Evolutionary conservation across 1,284 basidiomycete genomes (phyloP), one percentile per base, ranked within the genome.

Genomic region (Anthracocystis panici-leucophaei): DNA sequence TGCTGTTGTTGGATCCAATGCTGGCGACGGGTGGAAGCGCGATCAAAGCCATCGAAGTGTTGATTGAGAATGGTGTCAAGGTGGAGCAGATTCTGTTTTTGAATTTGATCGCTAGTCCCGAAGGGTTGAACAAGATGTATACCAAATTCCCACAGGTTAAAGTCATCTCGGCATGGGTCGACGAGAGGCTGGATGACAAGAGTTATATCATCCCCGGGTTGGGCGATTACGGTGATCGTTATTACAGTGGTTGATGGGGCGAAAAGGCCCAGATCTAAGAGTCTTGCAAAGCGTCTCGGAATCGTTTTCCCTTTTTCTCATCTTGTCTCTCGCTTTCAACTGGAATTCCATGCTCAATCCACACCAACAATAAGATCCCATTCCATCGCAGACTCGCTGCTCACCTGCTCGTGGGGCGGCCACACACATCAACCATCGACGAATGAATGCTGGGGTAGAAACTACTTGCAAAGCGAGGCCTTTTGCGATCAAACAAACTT

Each of bases 1-100:
- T 96, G 52, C 90, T 99, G 38, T 89, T 99, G 16, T 90, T 99
- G 16, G 96, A 99, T 85, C 96, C 96, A 1, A 99, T 99, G 96
- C 91, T 99, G 44, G 83, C 96, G 0, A 99, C 96, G 0, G 96
- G 96, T 35, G 96, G 97, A 46, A 97, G 95, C 18, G 97, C 95
- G 3, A 95, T 97, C 87, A 97, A 98, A 86, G 96, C 96, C 0
- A 93, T 98, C 56, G 94, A 98, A 85, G 93, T 98, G 9, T 88
- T 99, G 21, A 90, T 92, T 85, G 92, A 94, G 59, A 91, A 95
- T 82, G 93, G 80, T 18, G 96, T 99, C 31, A 65, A 78, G 52
- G 59, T 90, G 90, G 14, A 91, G 92, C 85, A 91, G 62, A 98
- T 99, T 80, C 92, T 99, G 78, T 99, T 99, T 87, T 90, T 99